A percentile compares a stretch with the other conserved stretches of the same genome.
These are phyloP conservation scores for Talaromyces verruculosus DNA, from an alignment of 2,329 filamentous ascomycete species.

Conservation along the genomic window DNA sequence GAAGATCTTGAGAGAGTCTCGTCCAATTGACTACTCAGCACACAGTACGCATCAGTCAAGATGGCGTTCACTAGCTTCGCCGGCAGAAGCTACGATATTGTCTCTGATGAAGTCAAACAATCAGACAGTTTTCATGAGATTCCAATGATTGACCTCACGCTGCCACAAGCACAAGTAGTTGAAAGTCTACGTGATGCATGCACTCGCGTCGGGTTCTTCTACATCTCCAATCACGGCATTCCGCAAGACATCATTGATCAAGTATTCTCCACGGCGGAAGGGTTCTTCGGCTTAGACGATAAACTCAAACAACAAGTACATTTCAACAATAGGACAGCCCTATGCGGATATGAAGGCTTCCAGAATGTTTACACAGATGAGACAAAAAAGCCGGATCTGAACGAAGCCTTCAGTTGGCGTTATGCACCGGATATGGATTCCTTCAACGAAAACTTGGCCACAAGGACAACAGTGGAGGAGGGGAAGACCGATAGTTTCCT, in stretches of 20 bases:
- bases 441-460: not conserved
- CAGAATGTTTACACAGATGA: slow-evolving; percentile 18
- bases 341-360: slow-evolving; percentile 17
- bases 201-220: slow-evolving; percentile 49
- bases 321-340: slow-evolving; percentile 9
- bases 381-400: slow-evolving; percentile 17
- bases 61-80: slow-evolving; percentile 19
- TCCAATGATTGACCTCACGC: slow-evolving; percentile 46
- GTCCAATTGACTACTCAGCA: not conserved
- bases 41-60: not conserved
- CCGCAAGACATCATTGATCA: slow-evolving; percentile 16
- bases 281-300: slow-evolving; percentile 33
- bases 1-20: not conserved
- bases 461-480: not conserved
- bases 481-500: slow-evolving; percentile 1
- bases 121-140: slow-evolving; percentile 32
- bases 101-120: slow-evolving; percentile 17
- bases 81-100: slow-evolving; percentile 15
- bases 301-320: slow-evolving; percentile 8
- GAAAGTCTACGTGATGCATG: slow-evolving; percentile 41
- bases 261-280: slow-evolving; percentile 26
- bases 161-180: slow-evolving; percentile 42
- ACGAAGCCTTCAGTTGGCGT: slow-evolving; percentile 24
- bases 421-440: slow-evolving; percentile 17
- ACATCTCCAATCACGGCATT: slow-evolving; percentile 29